Base-by-base conservation (phyloP, 1,284 basidiomycete genomes). In the Phylloboletellus chloephorus region DNA sequence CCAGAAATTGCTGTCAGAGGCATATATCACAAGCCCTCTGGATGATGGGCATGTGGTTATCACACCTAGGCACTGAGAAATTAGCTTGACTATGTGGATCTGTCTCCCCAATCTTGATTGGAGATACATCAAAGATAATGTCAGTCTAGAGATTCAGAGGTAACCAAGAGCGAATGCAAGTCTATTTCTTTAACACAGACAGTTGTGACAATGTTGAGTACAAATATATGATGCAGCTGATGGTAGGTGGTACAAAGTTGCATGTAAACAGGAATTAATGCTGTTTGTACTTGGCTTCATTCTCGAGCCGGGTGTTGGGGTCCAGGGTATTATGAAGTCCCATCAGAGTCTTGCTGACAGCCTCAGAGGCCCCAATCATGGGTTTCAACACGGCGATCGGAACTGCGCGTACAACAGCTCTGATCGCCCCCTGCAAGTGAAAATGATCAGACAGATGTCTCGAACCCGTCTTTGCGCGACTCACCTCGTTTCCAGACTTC, bases 351-450 rank as follows among this genome's bases (percentile, higher is more conserved):
- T 98, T 95, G 65, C 90, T 88, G 40, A 98, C 85, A 1, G 95
- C 95, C 63, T 95, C 94, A 39, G 85, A 91, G 3, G 93, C 93
- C 6, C 95, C 95, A 43, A 96, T 95, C 85, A 96, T 95, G 0
- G 94, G 92, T 55, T 89, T 91, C 51, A 98, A 67, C 3, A 98
- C 89, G 0, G 95, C 95, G 46, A 98, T 95, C 0, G 95, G 95
- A 13, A 98, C 91, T 16, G 95, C 95, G 31, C 93, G 82, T 37
- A 98, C 87, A 12, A 98, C 92, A 15, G 94, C 88, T 43, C 82
- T 83, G 31, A 94, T 83, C 29, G 92, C 81, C 2, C 92, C 92
- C 90, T 95, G 54, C 1, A 19, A 48, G 24, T 21, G 44, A 31
- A 47, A 6, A 22, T 22, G 17, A 17, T 35, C 12, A 28, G n/a